Evolutionary conservation across 176 grass and related monocot species (phyloP), one percentile per base, ranked within the genome.

Genomic region (Pontederia paniculata): DNA sequence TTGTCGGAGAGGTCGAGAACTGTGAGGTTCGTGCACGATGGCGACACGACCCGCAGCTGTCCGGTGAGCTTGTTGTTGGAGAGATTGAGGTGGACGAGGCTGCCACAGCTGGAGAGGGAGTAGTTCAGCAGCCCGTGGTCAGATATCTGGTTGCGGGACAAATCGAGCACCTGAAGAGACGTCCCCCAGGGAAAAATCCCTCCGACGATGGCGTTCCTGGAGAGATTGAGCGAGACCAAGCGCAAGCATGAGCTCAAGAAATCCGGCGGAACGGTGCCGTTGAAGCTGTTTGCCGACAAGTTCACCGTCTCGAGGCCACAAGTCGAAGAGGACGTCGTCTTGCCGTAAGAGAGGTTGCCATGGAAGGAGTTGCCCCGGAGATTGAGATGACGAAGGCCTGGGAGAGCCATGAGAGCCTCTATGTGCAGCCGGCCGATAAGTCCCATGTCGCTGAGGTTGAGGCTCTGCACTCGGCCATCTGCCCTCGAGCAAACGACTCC

Each of bases 241-340:
- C 55, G 55, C 60, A 9, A 52, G 72, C 93, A 98, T 13, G 54
- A 13, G 1, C 77, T 50, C 56, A 98, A 62, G 77, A 98, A 91
- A 18, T 76, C 59, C 8, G 50, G 8, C 0, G 93, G 83, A 2
- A 98, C 56, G 16, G 86, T 74, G 15, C 52, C 74, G 54, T 88
- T 98, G 20, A 98, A 81, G 23, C 64, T 68, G 84, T 98, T 98
- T 14, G 74, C 82, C 17, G 93, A 98, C 3, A 98, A 19, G 70
- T 98, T 86, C 21, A 84, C 47, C 16, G 65, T 68, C 49, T 68
- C 60, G 9, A 98, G 82, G 49, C 73, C 64, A 71, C 83, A 91
- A 50, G 70, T 4, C 16, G 67, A 16, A 5, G 54, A 42, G 15
- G 75, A 53, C 12, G 66, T 4, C 9, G 52, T 12, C 9, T 60